A percentile compares a stretch with the other conserved stretches of the same genome.
Conservation (phyloP, 371 early-diverging fungal genomes). For the Umbelopsis sp. region DNA sequence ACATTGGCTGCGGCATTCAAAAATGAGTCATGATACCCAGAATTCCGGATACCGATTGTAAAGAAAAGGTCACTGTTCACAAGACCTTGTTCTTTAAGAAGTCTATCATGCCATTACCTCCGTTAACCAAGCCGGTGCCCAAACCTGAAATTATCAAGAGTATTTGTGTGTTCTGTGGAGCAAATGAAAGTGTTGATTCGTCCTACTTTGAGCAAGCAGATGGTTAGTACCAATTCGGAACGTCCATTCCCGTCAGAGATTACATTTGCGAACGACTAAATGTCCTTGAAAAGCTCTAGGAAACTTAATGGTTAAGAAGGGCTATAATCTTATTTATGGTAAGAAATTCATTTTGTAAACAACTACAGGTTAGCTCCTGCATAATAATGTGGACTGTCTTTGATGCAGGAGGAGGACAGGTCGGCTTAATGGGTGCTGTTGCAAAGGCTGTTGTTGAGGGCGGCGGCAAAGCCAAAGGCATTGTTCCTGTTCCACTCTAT, state of each 20-base stretch:
- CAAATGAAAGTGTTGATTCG: constrained; percentile 56
- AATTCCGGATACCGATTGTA: no score
- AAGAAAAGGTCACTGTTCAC: no score
- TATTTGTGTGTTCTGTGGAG: constrained; percentile 83
- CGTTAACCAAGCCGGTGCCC: not conserved
- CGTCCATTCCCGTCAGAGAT: not conserved
- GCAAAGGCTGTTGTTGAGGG: constrained; percentile 64
- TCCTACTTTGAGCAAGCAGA: constrained; percentile 58
- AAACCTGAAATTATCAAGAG: constrained; percentile 38
- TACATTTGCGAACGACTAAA: not conserved
- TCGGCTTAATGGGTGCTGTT: constrained; percentile 82
- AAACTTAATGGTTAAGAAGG: constrained; percentile 56
- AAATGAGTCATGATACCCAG: no score
- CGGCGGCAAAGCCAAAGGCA: constrained; percentile 63
- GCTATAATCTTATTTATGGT: constrained; percentile 82
- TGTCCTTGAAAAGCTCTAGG: constrained; percentile 58
- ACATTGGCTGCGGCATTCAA: no score
- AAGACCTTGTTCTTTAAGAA: no score
- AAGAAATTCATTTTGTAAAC: constrained; percentile 18
- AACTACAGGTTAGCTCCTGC: not conserved
- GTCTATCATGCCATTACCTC: constrained; percentile 1
- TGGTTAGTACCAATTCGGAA: constrained; percentile 33
- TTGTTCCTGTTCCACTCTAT: constrained; percentile 77
- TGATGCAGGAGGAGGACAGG: constrained; percentile 69
- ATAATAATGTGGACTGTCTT: not conserved